Evolutionary conservation across 108 stramenopile genomes (phyloP).

Genomic region (Discostella stelligeroides): DNA sequence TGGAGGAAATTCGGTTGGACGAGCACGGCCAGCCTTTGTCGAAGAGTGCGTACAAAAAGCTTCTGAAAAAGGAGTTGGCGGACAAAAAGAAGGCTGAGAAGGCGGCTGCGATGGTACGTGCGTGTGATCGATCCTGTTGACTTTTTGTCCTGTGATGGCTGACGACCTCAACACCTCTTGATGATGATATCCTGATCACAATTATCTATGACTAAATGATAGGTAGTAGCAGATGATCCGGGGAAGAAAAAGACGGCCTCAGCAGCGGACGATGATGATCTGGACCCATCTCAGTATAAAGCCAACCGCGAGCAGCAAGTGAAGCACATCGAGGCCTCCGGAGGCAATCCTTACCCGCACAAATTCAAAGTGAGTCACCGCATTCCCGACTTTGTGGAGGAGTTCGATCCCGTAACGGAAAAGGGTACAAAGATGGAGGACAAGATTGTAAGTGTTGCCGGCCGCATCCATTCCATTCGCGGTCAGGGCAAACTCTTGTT

Average conservation of each 20-base stretch:
- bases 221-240: conserved; percentile 26
- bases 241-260: conserved; percentile 38
- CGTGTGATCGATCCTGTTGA: not conserved
- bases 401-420: conserved; percentile 72
- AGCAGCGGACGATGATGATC: conserved; percentile 79
- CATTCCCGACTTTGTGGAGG: conserved; percentile 87
- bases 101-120: conserved; percentile 33
- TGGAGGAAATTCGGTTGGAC: conserved; percentile 29
- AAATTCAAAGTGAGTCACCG: conserved; percentile 94
- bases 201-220: not conserved
- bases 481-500: conserved; percentile 97
- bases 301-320: conserved; percentile 88
- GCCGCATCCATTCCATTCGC: conserved; percentile 92
- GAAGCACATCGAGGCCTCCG: conserved; percentile 80
- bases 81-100: conserved; percentile 54
- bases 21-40: conserved; percentile 28
- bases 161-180: not conserved
- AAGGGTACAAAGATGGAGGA: conserved; percentile 77
- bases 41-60: conserved; percentile 78
- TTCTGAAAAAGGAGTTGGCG: conserved; percentile 71
- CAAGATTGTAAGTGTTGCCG: conserved; percentile 85
- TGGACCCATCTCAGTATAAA: conserved; percentile 95
- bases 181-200: not conserved
- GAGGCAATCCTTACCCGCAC: conserved; percentile 97
- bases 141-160: not conserved